Conservation (phyloP, 495 filamentous ascomycete genomes). For the Penicillium subrubescens region DNA sequence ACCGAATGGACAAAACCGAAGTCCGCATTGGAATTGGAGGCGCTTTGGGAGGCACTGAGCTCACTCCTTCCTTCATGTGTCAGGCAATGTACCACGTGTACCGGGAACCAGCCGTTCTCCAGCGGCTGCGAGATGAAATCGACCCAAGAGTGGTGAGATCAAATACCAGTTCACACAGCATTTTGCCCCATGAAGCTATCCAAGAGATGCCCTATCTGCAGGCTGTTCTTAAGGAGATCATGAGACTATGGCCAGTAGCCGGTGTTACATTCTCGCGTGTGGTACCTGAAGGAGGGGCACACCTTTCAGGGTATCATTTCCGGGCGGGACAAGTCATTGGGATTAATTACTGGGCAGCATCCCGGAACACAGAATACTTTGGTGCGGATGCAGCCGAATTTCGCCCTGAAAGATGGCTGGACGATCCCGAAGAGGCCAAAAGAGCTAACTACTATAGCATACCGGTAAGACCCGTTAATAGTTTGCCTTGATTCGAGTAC, state of each 20-base stretch:
- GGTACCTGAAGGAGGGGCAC: background rate
- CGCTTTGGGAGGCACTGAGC: background rate
- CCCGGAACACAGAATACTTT: background rate
- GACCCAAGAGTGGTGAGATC: background rate
- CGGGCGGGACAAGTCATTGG: background rate
- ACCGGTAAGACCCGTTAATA: background rate
- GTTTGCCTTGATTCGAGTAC: no score
- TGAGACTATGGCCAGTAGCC: background rate
- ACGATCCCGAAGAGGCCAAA: background rate
- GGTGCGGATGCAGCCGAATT: background rate
- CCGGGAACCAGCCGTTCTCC: background rate
- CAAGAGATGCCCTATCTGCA: background rate
- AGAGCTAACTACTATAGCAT: background rate
- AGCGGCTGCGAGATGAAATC: background rate
- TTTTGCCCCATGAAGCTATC: background rate
- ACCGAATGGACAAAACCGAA: background rate
- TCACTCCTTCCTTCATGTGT: background rate
- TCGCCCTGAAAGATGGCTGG: background rate
- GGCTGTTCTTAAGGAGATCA: background rate
- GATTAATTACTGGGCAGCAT: background rate
- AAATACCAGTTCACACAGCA: background rate
- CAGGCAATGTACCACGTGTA: background rate
- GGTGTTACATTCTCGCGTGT: background rate
- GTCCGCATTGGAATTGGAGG: background rate
- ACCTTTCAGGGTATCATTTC: background rate